Evolutionary conservation across 2,329 filamentous ascomycete genomes (phyloP), one percentile per base, ranked within the genome.

Genomic region (Aspergillus hortae): DNA sequence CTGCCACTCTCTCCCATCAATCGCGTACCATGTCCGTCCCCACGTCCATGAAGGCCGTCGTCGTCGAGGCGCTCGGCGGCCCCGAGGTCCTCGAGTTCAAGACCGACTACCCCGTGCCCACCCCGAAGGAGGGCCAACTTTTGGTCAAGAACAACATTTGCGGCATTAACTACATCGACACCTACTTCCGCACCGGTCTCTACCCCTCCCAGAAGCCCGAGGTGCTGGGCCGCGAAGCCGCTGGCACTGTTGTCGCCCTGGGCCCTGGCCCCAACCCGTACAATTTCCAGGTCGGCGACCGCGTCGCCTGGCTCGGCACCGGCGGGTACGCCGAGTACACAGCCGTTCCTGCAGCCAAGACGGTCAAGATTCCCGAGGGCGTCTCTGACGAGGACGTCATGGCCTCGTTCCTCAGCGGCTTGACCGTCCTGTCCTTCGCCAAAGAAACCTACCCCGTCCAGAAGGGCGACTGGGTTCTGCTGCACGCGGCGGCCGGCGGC

Each of bases 141-240:
- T 81, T 96, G 4, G 82, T 96, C 53, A 88, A 87, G 72, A 95
- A 95, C 71, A 83, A 86, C 57, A 88, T 82, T 67, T 79, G 87
- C 45, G 92, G 91, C 54, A 77, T 96, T 55, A 96, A 96, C 74
- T 96, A 82, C 74, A 95, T 96, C 64, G 92, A 96, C 72, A 95
- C 82, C 36, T 95, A 96, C 74, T 95, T 92, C 81, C 90, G 92
- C 68, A 84, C 81, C 11, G 92, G 92, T 10, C 82, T 95, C 46
- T 96, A 96, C 77, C 76, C 85, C 1, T 80, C 87, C 0, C 68
- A 75, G 1, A 84, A 88, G 61, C 92, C 91, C 4, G 81, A 88
- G 62, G 85, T 86, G 46, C 85, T 92, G 17, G 91, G 92, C 56
- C 86, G 87, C 62, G 92, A 96, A 76, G 89, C 80, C 53, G 81